These are phyloP conservation scores for Porpolomopsis calyptriformis DNA, from an alignment of 768 basidiomycete genomes.

Conservation along the genomic window DNA sequence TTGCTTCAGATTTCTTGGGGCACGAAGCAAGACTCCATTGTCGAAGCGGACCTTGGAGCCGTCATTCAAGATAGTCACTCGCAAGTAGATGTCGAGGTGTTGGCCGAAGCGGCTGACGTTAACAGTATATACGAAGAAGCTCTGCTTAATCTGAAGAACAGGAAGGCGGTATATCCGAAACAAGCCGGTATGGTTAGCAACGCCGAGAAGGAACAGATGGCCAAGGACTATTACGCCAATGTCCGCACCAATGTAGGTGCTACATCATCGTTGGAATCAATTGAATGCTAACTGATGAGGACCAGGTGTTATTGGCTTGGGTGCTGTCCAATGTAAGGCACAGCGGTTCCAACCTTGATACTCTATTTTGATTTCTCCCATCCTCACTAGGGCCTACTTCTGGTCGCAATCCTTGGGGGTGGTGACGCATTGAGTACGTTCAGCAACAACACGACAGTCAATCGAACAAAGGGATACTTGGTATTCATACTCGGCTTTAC, in stretches of 20 bases:
- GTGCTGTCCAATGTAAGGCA: conserved; percentile 67
- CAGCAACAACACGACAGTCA: conserved; percentile 32
- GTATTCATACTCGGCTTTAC: conserved; percentile 75
- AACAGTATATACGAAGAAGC: conserved; percentile 82
- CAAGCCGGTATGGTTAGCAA: conserved; percentile 24
- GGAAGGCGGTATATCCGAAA: conserved; percentile 31
- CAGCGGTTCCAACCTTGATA: background rate
- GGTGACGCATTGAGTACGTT: conserved; percentile 51
- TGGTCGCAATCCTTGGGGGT: conserved; percentile 59
- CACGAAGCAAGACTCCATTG: conserved; percentile 78
- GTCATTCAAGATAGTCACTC: conserved; percentile 72
- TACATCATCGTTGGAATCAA: background rate
- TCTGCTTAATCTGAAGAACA: conserved; percentile 55
- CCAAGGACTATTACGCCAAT: conserved; percentile 81
- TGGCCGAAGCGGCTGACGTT: conserved; percentile 70
- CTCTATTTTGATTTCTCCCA: background rate
- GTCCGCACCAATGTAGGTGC: conserved; percentile 64
- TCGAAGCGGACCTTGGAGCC: conserved; percentile 70
- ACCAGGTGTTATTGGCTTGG: conserved; percentile 64
- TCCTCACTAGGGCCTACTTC: conserved; percentile 40
- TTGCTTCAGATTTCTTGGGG: conserved; percentile 75
- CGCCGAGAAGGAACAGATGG: conserved; percentile 61
- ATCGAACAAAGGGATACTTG: conserved; percentile 63
- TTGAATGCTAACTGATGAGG: conserved; percentile 1
- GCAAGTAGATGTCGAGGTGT: conserved; percentile 81